Evolutionary conservation across 2,329 filamentous ascomycete genomes (phyloP).

Genomic region (Aspergillus neoniger): DNA sequence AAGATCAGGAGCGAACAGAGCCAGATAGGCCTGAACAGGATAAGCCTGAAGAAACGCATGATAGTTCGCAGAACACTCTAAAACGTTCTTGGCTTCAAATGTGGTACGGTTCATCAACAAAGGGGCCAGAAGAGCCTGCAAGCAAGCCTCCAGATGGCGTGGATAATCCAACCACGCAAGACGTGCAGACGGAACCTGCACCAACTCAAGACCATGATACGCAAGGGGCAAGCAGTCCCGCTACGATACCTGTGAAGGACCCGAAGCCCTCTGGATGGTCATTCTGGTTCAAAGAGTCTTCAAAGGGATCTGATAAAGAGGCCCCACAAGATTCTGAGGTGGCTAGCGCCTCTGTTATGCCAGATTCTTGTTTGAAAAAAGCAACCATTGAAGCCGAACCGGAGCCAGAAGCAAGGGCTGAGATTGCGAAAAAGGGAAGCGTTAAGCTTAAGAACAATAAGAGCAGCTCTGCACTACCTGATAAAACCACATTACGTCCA

Average conservation of each 20-base stretch:
- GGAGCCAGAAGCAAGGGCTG: slow-evolving; percentile 28
- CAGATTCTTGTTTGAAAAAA: slow-evolving; percentile 22
- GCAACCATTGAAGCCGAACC: slow-evolving; percentile 20
- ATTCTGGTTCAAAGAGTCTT: slow-evolving; percentile 43
- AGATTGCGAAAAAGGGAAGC: slow-evolving; percentile 31
- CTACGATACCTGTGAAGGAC: slow-evolving; percentile 24
- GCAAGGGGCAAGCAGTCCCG: slow-evolving; percentile 22
- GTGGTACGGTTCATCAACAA: slow-evolving; percentile 40
- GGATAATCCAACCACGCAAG: slow-evolving; percentile 16
- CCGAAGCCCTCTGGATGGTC: slow-evolving; percentile 42
- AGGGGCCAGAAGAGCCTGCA: slow-evolving; percentile 27
- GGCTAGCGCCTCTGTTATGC: slow-evolving; percentile 26
- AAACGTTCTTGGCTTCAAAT: slow-evolving; percentile 50
- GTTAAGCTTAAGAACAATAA: slow-evolving; percentile 33
- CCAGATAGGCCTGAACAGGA: slow-evolving; percentile 18
- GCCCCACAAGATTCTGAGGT: slow-evolving; percentile 30
- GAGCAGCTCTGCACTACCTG: slow-evolving; percentile 26
- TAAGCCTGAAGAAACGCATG: slow-evolving; percentile 13
- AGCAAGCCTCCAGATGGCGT: slow-evolving; percentile 16
- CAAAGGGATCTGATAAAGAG: slow-evolving; percentile 28
- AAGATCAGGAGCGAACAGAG: slow-evolving; percentile 13
- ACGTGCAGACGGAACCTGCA: slow-evolving; percentile 12
- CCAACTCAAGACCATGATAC: slow-evolving; percentile 21
- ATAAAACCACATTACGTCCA: slow-evolving; percentile 21
- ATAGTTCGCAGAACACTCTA: slow-evolving; percentile 23